Percentiles rank a stretch among this genome's conserved stretches.
Evolutionary conservation across 2,329 filamentous ascomycete genomes (phyloP).

Genomic region (Harringtonia aguacate): DNA sequence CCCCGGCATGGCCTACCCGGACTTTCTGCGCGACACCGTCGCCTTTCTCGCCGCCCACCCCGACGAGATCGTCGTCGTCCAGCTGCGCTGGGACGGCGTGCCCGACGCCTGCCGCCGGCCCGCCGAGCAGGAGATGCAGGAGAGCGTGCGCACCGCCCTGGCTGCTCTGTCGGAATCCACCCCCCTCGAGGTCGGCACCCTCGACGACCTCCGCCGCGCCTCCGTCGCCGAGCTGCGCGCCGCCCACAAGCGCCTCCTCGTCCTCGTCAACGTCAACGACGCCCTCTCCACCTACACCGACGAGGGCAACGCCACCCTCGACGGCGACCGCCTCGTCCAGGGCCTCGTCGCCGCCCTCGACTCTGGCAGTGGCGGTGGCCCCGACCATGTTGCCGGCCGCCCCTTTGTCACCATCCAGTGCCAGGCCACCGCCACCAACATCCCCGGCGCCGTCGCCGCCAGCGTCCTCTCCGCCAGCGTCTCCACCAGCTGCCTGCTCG

Average conservation of each 20-base stretch:
- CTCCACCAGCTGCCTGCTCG: constrained; percentile 31
- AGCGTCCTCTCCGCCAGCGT: constrained; percentile 32
- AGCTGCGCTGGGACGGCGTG: constrained; percentile 38
- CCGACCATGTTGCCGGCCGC: constrained; percentile 19
- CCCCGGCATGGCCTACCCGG: constrained; percentile 34
- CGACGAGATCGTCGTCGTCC: constrained; percentile 36
- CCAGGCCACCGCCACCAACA: constrained; percentile 39
- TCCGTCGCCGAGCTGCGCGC: constrained; percentile 23
- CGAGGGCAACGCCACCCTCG: constrained; percentile 28
- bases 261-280: constrained; percentile 24
- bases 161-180: too few species aligned
- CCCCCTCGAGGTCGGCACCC: constrained; percentile 17
- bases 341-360: constrained; percentile 23
- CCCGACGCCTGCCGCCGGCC: constrained; percentile 32
- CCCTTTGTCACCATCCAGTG: constrained; percentile 34
- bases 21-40: constrained; percentile 29
- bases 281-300: constrained; percentile 30
- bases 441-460: constrained; percentile 32
- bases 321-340: constrained; percentile 25
- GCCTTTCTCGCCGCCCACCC: constrained; percentile 28
- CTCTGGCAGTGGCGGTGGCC: too few species aligned
- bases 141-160: constrained; percentile 25
- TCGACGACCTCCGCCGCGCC: constrained; percentile 21
- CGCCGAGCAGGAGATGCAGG: constrained; percentile 26
- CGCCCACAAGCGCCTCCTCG: constrained; percentile 24